Evolutionary conservation across 2,329 filamentous ascomycete genomes (phyloP), one percentile per base, ranked within the genome.

Genomic region (Stachybotrys chartarum): DNA sequence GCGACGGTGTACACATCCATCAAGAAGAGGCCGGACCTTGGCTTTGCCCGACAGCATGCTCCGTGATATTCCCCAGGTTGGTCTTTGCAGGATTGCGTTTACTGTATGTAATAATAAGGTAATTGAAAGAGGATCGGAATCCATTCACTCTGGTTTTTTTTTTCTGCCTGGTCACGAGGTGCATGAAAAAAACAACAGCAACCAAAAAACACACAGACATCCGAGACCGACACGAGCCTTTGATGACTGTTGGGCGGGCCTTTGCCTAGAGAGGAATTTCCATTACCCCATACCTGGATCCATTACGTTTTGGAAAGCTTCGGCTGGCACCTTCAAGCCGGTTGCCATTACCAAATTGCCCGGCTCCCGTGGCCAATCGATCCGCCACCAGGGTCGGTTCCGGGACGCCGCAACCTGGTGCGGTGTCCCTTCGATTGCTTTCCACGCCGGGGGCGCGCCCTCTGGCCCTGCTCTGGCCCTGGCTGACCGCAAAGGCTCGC

Each of bases 331-430:
- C 35, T 5, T 42, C 35, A 42, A 14, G 66, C 64, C 61, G 66
- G 66, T 72, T 72, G 63, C 61, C 65, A 72, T 72, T 72, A 72
- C 68, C 60, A 65, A 72, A 71, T 69, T 35, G 49, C 49, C 24
- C 49, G 35, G 35, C 8, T 57, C 57, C 60, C 61, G 58, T 61
- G 58, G 60, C 35, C 35, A 42, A 42, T 42, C 35, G 35, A 42
- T 14, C 35, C 35, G 35, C 35, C 35, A 42, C 35, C 35, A 42
- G 35, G 35, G 35, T 42, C 35, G 35, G 14, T 24, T 42, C 35
- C 35, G 35, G 35, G 5, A 42, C 35, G 35, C 35, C 35, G 35
- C 35, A 10, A 42, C 14, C 5, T 42, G 3, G 10, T 10, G 8
- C 14, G 8, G 35, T 39, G 35, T 14, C 35, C 35, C 10, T 42